A percentile compares a stretch with the other conserved stretches of the same genome.
Evolutionary conservation across 2,329 filamentous ascomycete genomes (phyloP).

Genomic region (Cadophora luteo-olivacea): DNA sequence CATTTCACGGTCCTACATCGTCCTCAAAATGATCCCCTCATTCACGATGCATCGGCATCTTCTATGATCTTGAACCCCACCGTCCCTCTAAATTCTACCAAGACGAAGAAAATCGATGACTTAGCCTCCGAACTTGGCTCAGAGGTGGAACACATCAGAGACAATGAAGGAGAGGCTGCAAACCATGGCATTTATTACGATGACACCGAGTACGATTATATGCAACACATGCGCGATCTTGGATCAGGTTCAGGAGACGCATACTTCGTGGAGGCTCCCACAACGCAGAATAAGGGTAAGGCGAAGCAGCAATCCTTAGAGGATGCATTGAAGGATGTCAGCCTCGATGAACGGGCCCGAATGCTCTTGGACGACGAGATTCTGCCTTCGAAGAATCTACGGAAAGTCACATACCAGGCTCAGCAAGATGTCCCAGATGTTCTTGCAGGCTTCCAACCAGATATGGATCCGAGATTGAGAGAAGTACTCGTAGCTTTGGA

Average conservation of each 20-base stretch:
- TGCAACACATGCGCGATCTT: constrained; percentile 97
- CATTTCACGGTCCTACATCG: constrained; percentile 95
- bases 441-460: constrained; percentile 92
- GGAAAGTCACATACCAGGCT: constrained; percentile 82
- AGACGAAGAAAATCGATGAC: constrained; percentile 74
- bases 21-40: constrained; percentile 95
- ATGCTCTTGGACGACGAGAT: constrained; percentile 76
- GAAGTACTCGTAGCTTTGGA: constrained; percentile 94
- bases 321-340: constrained; percentile 75
- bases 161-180: constrained; percentile 95
- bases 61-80: constrained; percentile 87
- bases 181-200: constrained; percentile 94
- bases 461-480: constrained; percentile 93
- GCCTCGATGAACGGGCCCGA: constrained; percentile 58
- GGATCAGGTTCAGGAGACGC: constrained; percentile 71
- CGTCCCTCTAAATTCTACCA: constrained; percentile 56
- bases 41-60: constrained; percentile 88
- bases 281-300: constrained; percentile 69
- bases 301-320: constrained; percentile 79
- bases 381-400: constrained; percentile 79
- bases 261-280: constrained; percentile 81
- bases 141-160: constrained; percentile 69
- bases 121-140: constrained; percentile 77
- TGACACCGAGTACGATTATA: constrained; percentile 96
- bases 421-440: constrained; percentile 93